phyloP scores from a whole-genome alignment of 225 moss, liverwort and hornwort species.

The Neckera pumila region DNA sequence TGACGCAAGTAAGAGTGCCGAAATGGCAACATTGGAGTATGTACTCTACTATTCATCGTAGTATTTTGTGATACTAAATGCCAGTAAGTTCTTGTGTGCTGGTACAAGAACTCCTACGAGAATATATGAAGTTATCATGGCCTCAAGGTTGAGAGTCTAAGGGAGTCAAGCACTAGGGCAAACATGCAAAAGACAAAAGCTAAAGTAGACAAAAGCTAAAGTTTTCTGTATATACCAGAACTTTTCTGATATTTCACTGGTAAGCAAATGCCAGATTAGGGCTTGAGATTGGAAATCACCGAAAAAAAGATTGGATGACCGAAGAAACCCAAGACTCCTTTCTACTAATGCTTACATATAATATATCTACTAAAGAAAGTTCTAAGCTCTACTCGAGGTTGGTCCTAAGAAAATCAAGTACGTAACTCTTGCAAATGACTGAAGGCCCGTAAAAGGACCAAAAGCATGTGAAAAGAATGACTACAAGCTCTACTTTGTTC shows the following conservation, averaged over 20 bases:
- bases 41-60: not conserved
- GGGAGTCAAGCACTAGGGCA: not conserved
- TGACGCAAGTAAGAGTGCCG: not conserved
- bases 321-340: not conserved
- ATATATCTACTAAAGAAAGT: not conserved
- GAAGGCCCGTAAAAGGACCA: no score
- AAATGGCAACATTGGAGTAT: not conserved
- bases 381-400: not conserved
- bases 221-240: not conserved
- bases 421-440: not conserved
- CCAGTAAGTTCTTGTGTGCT: not conserved
- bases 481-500: no score
- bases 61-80: not conserved
- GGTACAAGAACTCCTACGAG: not conserved
- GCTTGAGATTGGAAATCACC: not conserved
- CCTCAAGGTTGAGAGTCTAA: not conserved
- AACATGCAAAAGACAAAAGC: not conserved
- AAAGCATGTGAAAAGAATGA: not conserved
- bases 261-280: not conserved
- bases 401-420: no score
- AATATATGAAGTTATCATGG: not conserved
- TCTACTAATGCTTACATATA: not conserved
- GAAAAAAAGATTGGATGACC: no score
- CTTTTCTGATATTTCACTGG: not conserved
- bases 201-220: not conserved